phyloP scores from a whole-genome alignment of 495 filamentous ascomycete species.

The Penicillium turbatum region DNA sequence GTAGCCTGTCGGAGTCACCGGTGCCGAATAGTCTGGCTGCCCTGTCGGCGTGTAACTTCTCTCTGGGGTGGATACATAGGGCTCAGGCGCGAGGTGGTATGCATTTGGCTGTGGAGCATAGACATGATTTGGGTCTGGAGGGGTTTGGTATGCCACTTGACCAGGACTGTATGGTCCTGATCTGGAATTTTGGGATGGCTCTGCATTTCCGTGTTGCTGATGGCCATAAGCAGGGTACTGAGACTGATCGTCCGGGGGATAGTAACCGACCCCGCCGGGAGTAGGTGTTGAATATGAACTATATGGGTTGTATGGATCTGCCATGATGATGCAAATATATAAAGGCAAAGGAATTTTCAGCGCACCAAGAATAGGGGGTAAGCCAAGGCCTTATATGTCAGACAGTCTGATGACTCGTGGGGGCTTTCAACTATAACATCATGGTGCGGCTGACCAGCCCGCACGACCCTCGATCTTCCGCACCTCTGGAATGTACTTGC shows the following conservation, averaged over 20 bases:
- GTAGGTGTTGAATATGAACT: slow-evolving; percentile 23
- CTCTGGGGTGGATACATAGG: slow-evolving; percentile 24
- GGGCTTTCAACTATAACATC: slow-evolving; percentile 8
- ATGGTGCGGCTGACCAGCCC: slow-evolving; percentile 29
- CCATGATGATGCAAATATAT: slow-evolving; percentile 37
- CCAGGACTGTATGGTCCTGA: slow-evolving; percentile 26
- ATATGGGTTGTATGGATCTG: slow-evolving; percentile 48
- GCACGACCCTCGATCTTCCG: slow-evolving; percentile 20
- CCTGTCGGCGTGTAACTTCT: slow-evolving; percentile 37
- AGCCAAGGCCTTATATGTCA: neutral
- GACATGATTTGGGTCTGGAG: slow-evolving; percentile 20
- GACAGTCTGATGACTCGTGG: slow-evolving; percentile 11
- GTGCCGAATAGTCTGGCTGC: slow-evolving; percentile 37
- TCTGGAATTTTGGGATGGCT: slow-evolving; percentile 17
- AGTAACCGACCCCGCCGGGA: slow-evolving; percentile 28
- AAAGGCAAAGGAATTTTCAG: neutral
- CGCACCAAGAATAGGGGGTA: neutral
- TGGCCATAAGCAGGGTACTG: slow-evolving; percentile 8
- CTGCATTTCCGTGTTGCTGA: slow-evolving; percentile 6
- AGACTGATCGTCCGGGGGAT: slow-evolving; percentile 22
- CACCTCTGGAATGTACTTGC: slow-evolving; percentile 15
- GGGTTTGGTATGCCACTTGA: neutral
- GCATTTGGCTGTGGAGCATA: slow-evolving; percentile 25
- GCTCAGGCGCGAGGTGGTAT: slow-evolving; percentile 30
- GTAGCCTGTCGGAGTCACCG: slow-evolving; percentile 46